These are phyloP conservation scores for Medicago lupulina DNA, from an alignment of 306 rosid genomes.

Conservation along the genomic window DNA sequence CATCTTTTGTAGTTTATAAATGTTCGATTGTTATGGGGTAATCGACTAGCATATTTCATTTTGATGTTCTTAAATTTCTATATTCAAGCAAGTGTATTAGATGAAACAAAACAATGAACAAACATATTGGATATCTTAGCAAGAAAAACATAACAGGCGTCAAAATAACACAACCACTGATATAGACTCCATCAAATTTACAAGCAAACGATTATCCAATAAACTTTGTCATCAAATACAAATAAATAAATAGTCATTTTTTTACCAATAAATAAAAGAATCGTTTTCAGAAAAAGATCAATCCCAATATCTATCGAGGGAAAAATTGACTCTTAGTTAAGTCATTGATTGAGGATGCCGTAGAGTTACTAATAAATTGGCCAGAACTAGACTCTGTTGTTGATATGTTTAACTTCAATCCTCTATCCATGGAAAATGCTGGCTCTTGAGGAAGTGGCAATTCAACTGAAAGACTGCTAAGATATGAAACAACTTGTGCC, in stretches of 20 bases:
- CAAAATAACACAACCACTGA: not conserved
- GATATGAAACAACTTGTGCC: constrained; percentile 33
- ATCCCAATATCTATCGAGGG: constrained; percentile 19
- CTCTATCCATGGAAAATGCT: constrained; percentile 23
- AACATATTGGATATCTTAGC: not conserved
- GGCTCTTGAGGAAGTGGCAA: constrained; percentile 43
- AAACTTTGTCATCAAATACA: not conserved
- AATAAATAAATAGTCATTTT: constrained; percentile 4
- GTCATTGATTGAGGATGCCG: constrained; percentile 36
- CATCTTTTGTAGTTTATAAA: no score
- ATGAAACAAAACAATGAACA: not conserved
- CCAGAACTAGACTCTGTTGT: constrained; percentile 6
- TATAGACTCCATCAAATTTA: not conserved
- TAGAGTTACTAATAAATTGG: constrained; percentile 8
- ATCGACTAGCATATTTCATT: no score
- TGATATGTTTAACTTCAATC: not conserved
- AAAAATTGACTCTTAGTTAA: constrained; percentile 30
- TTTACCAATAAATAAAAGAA: constrained; percentile 1
- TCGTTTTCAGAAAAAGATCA: constrained; percentile 2
- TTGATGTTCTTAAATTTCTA: no score
- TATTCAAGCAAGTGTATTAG: not conserved
- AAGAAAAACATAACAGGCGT: not conserved
- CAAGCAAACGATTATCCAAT: not conserved
- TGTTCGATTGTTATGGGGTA: no score
- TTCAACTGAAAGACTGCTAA: constrained; percentile 14